phyloP scores from a whole-genome alignment of 805 yeast species.

The Pichia phayaonensis region DNA sequence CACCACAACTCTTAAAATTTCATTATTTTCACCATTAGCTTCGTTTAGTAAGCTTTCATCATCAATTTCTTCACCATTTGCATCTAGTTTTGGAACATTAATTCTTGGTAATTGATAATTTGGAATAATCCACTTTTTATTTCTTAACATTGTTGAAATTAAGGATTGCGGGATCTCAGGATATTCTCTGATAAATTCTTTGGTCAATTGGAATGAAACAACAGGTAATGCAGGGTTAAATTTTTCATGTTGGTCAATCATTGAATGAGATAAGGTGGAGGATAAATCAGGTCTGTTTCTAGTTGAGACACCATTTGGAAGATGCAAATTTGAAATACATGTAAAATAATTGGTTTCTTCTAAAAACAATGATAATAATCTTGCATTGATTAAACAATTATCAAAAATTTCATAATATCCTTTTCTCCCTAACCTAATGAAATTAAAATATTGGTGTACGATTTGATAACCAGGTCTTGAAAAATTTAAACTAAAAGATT shows the following conservation, averaged over 20 bases:
- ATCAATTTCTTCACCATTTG: conserved; percentile 8
- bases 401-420: conserved; percentile 66
- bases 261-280: not conserved
- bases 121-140: conserved; percentile 81
- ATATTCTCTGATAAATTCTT: conserved; percentile 46
- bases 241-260: conserved; percentile 30
- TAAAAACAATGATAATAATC: conserved; percentile 53
- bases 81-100: conserved; percentile 7
- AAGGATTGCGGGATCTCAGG: conserved; percentile 81
- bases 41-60: conserved; percentile 35
- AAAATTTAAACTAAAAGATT: conserved; percentile 78
- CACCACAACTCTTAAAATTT: conserved; percentile 80
- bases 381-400: conserved; percentile 62
- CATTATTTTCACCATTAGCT: conserved; percentile 32
- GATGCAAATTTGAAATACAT: conserved; percentile 72
- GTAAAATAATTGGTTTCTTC: conserved; percentile 63
- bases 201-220: conserved; percentile 73
- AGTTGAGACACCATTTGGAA: conserved; percentile 36
- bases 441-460: conserved; percentile 78
- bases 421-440: conserved; percentile 57
- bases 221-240: conserved; percentile 81
- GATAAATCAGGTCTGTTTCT: conserved; percentile 20
- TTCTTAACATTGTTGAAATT: conserved; percentile 63
- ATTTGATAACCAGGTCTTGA: conserved; percentile 92
- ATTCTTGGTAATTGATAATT: conserved; percentile 70